Evolutionary conservation across 768 basidiomycete genomes (phyloP).

Genomic region (Trichaptum fuscoviolaceum): DNA sequence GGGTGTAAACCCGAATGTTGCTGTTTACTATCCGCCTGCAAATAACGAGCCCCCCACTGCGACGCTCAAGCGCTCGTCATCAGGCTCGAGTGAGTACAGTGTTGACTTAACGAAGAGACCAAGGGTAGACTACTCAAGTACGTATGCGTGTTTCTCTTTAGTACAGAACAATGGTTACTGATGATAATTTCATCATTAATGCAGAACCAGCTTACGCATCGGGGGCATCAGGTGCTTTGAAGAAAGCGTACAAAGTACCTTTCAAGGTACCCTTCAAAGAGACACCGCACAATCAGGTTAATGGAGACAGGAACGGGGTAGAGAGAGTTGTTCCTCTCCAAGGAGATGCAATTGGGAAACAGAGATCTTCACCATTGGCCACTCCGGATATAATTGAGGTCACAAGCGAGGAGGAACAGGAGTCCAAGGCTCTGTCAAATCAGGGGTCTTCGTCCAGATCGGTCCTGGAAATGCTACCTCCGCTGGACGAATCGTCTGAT

Average conservation of each 20-base stretch:
- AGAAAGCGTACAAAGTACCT: conserved; percentile 48
- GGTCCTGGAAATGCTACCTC: neutral
- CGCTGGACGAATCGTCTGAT: neutral
- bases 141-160: neutral
- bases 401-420: neutral
- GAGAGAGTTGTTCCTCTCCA: neutral
- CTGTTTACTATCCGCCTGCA: neutral
- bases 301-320: neutral
- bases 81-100: neutral
- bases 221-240: conserved; percentile 20
- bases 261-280: conserved; percentile 31
- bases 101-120: neutral
- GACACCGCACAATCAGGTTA: conserved; percentile 1
- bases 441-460: neutral
- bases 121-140: conserved; percentile 1
- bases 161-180: neutral
- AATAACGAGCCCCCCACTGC: neutral
- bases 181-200: neutral
- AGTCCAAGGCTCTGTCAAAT: neutral
- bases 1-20: neutral
- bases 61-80: conserved; percentile 3
- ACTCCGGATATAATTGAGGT: neutral
- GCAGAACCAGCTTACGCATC: neutral
- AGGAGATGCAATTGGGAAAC: neutral
- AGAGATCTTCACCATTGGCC: neutral